Evolutionary conservation across 805 yeast genomes (phyloP).

Genomic region (Peterozyma toletana): DNA sequence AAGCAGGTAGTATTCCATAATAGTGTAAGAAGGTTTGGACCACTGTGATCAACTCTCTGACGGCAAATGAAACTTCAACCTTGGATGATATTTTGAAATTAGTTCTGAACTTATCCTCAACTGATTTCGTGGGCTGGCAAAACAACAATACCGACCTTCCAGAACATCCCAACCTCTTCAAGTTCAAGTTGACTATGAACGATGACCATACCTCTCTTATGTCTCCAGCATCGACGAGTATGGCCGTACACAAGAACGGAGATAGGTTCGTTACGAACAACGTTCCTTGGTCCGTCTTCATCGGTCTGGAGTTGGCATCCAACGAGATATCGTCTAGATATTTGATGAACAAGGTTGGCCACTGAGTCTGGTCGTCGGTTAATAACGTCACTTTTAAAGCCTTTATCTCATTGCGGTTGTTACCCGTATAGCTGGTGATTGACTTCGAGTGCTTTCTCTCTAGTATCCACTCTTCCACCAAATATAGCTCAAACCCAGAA

Average conservation of each 20-base stretch:
- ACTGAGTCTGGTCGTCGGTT: slow-evolving; percentile 36
- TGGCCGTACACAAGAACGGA: slow-evolving; percentile 68
- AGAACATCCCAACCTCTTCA: slow-evolving; percentile 73
- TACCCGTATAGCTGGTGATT: slow-evolving; percentile 83
- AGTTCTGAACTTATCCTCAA: slow-evolving; percentile 74
- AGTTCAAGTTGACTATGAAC: slow-evolving; percentile 69
- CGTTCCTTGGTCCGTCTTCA: slow-evolving; percentile 49
- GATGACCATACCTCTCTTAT: slow-evolving; percentile 39
- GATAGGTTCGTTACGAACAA: slow-evolving; percentile 81
- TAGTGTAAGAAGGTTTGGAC: slow-evolving; percentile 74
- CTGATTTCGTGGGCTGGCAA: slow-evolving; percentile 67
- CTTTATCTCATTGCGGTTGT: slow-evolving; percentile 50
- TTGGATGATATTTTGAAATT: slow-evolving; percentile 52
- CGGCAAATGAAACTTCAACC: slow-evolving; percentile 59
- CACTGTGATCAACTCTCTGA: slow-evolving; percentile 63
- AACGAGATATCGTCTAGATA: slow-evolving; percentile 60
- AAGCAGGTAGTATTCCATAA: slow-evolving; percentile 63
- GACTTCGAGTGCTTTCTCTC: slow-evolving; percentile 60
- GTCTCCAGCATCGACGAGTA: slow-evolving; percentile 63
- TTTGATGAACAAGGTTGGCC: slow-evolving; percentile 45
- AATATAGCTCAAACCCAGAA: slow-evolving; percentile 78
- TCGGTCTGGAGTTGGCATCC: slow-evolving; percentile 59
- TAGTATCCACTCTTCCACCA: slow-evolving; percentile 93
- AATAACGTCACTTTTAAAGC: slow-evolving; percentile 51
- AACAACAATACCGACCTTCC: slow-evolving; percentile 76